Evolutionary conservation across 1,284 basidiomycete species (phyloP).

Genomic region (Leccinum griseonigrum): DNA sequence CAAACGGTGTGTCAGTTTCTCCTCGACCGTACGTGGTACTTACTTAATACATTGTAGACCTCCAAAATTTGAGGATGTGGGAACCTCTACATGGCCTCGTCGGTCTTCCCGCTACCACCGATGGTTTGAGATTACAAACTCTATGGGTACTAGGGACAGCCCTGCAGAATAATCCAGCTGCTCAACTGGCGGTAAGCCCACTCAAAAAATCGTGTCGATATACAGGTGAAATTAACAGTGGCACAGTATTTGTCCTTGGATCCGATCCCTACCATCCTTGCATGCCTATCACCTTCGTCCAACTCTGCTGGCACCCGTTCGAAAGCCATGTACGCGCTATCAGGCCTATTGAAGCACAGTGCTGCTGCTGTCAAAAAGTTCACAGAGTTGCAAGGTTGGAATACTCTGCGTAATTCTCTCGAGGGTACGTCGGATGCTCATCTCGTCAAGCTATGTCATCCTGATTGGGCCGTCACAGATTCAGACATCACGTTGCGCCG

Average conservation of each 20-base stretch:
- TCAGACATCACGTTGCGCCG: conserved; percentile 76
- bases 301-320: conserved; percentile 57
- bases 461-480: conserved; percentile 45
- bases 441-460: neutral
- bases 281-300: conserved; percentile 57
- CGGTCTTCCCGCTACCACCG: conserved; percentile 50
- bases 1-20: conserved; percentile 62
- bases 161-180: conserved; percentile 91
- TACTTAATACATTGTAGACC: conserved; percentile 53
- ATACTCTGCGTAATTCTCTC: conserved; percentile 57
- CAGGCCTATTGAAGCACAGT: conserved; percentile 84
- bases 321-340: conserved; percentile 88
- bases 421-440: conserved; percentile 47
- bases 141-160: conserved; percentile 96
- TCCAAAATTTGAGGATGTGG: conserved; percentile 87
- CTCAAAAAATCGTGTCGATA: neutral
- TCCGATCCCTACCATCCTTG: conserved; percentile 66
- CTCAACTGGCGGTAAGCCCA: conserved; percentile 76
- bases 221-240: conserved; percentile 2
- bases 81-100: conserved; percentile 72
- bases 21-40: neutral
- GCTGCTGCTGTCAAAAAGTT: conserved; percentile 65
- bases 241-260: conserved; percentile 69
- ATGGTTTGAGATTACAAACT: conserved; percentile 68
- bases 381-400: conserved; percentile 65